Conservation (phyloP, 2,329 filamentous ascomycete species). For the Exophiala spinifera region DNA sequence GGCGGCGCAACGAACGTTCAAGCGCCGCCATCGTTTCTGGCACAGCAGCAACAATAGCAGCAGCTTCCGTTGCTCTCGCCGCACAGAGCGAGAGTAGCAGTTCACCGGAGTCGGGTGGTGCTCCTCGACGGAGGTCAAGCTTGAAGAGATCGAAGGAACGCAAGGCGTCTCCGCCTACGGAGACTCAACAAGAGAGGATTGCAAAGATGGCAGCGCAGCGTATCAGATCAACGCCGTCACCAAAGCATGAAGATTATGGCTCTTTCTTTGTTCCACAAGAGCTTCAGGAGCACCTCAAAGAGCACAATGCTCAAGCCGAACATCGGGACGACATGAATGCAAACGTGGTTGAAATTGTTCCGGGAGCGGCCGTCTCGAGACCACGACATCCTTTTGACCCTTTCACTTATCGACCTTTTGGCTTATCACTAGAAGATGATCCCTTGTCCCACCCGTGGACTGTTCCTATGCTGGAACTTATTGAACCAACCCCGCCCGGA, state of each 20-base stretch:
- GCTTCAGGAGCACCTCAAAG: constrained; percentile 39
- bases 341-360: constrained; percentile 28
- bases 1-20: constrained; percentile 36
- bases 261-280: constrained; percentile 43
- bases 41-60: constrained; percentile 39
- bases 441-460: constrained; percentile 37
- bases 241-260: constrained; percentile 42
- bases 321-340: constrained; percentile 23
- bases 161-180: constrained; percentile 5
- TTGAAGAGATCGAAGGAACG: constrained; percentile 26
- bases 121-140: constrained; percentile 31
- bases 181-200: constrained; percentile 28
- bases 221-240: constrained; percentile 33
- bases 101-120: constrained; percentile 29
- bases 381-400: constrained; percentile 22
- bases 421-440: constrained; percentile 24
- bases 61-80: constrained; percentile 23
- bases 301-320: constrained; percentile 30
- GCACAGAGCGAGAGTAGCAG: constrained; percentile 19
- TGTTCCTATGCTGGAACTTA: constrained; percentile 55
- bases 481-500: constrained; percentile 55
- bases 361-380: constrained; percentile 11
- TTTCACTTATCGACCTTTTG: constrained; percentile 26
- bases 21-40: constrained; percentile 46
- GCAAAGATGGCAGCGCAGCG: constrained; percentile 34